Evolutionary conservation across 495 filamentous ascomycete genomes (phyloP).

Genomic region (Hypoxylon subgilvum): DNA sequence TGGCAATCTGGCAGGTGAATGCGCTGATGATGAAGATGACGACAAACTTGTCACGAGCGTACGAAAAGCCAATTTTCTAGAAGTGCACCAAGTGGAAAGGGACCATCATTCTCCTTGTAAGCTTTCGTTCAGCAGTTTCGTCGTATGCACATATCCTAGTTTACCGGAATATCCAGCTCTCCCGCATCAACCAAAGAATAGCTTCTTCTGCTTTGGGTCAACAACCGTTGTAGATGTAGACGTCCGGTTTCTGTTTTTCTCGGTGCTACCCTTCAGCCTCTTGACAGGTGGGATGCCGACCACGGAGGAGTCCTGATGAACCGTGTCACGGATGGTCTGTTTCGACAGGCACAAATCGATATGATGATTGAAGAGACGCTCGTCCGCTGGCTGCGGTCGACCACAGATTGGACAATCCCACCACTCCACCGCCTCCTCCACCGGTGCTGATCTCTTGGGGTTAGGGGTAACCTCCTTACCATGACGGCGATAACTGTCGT

Average conservation of each 20-base stretch:
- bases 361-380: slow-evolving; percentile 86
- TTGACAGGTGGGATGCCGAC: slow-evolving; percentile 33
- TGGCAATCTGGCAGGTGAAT: no score
- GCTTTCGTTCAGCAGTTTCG: no score
- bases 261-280: slow-evolving; percentile 39
- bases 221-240: slow-evolving; percentile 19
- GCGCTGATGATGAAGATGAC: no score
- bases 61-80: no score
- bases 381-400: slow-evolving; percentile 73
- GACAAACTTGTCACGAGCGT: no score
- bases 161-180: no score
- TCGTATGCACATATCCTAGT: no score
- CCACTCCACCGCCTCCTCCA: slow-evolving; percentile 53
- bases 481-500: slow-evolving; percentile 43
- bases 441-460: slow-evolving; percentile 43
- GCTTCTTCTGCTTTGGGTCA: slow-evolving; percentile 55
- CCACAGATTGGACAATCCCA: slow-evolving; percentile 91
- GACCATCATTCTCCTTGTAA: no score
- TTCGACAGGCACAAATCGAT: slow-evolving; percentile 91
- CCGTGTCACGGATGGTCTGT: slow-evolving; percentile 81
- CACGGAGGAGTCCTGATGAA: slow-evolving; percentile 55
- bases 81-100: no score
- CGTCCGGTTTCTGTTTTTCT: slow-evolving; percentile 46
- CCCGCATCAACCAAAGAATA: slow-evolving; percentile 47
- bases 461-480: slow-evolving; percentile 60